These are phyloP conservation scores for Zelopaecilomyces penicillatus DNA, from an alignment of 2,329 filamentous ascomycete genomes.

Conservation along the genomic window DNA sequence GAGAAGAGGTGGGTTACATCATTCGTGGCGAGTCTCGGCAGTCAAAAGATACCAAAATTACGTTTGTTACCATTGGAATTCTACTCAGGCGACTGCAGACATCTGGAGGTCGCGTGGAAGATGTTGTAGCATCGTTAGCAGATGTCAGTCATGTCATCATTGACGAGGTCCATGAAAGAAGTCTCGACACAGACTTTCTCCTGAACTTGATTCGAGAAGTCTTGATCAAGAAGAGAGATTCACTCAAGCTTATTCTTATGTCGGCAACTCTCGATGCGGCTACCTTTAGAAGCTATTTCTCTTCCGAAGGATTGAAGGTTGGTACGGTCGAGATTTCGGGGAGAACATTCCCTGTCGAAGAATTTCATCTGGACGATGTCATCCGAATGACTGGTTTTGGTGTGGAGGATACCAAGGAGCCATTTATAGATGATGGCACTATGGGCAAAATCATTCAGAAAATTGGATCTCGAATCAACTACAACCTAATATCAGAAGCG, in stretches of 20 bases:
- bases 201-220: conserved; percentile 82
- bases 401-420: conserved; percentile 37
- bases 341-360: conserved; percentile 80
- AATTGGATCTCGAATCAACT: conserved; percentile 81
- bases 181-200: conserved; percentile 89
- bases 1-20: conserved; percentile 82
- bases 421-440: conserved; percentile 40
- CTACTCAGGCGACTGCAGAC: conserved; percentile 85
- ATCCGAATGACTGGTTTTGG: conserved; percentile 70
- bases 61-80: conserved; percentile 93
- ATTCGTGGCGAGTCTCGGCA: conserved; percentile 85
- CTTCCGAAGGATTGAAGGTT: conserved; percentile 56
- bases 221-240: conserved; percentile 61
- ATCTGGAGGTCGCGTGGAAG: conserved; percentile 69
- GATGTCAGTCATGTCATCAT: conserved; percentile 93
- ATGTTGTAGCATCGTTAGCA: conserved; percentile 71
- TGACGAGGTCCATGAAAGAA: conserved; percentile 93
- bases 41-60: conserved; percentile 71
- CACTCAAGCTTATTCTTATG: conserved; percentile 90
- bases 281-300: conserved; percentile 80
- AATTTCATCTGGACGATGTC: conserved; percentile 85
- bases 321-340: conserved; percentile 81
- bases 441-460: conserved; percentile 64
- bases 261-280: conserved; percentile 88
- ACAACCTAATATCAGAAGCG: conserved; percentile 72